Conservation (phyloP, 352 stramenopile genomes). For the Blastocystis sp. region DNA sequence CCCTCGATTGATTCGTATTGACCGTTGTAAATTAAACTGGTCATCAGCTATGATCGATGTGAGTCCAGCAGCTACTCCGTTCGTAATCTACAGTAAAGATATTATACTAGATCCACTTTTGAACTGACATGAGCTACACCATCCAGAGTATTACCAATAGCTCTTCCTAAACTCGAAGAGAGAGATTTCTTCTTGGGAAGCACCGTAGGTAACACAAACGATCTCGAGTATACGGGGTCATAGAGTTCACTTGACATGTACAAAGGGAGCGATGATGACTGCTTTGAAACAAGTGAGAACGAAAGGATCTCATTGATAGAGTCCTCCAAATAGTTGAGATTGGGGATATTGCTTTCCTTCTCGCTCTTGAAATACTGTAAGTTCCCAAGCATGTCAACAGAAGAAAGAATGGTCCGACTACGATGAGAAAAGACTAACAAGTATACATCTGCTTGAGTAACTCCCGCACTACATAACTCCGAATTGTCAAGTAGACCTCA, state of each 20-base stretch:
- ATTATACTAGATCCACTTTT: neutral
- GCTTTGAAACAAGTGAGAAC: neutral
- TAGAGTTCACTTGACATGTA: neutral
- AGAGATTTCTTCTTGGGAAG: neutral
- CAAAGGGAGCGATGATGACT: neutral
- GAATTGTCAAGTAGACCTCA: neutral
- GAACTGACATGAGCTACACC: constrained; percentile 20
- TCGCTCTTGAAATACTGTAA: constrained; percentile 46
- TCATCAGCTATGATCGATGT: neutral
- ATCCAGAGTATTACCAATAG: neutral
- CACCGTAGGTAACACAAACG: neutral
- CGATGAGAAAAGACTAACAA: neutral
- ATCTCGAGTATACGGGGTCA: neutral
- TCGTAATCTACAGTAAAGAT: neutral
- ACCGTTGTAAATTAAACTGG: neutral
- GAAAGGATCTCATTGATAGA: constrained; percentile 1
- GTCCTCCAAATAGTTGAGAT: constrained; percentile 47
- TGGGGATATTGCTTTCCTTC: neutral
- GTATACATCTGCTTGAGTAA: constrained; percentile 26
- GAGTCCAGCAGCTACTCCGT: neutral
- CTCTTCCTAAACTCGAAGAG: neutral
- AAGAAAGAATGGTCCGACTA: constrained; percentile 20
- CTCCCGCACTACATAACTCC: constrained; percentile 30
- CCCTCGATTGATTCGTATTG: constrained; percentile 2
- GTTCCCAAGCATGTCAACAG: constrained; percentile 24